Evolutionary conservation across 805 yeast species (phyloP).

Genomic region (Ogataea methanolica): DNA sequence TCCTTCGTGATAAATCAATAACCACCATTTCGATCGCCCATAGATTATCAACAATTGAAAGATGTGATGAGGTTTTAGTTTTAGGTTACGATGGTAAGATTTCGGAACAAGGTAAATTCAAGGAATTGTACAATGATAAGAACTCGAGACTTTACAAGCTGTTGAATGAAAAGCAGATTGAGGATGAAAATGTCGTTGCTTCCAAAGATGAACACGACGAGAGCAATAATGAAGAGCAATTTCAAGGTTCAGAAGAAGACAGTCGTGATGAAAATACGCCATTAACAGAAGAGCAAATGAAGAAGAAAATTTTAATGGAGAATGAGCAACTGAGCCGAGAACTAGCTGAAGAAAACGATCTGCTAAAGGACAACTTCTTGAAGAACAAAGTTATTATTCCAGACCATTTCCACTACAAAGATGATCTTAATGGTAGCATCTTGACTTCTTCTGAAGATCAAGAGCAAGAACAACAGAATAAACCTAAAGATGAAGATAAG

Average conservation of each 20-base stretch:
- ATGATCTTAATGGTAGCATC: conserved; percentile 5
- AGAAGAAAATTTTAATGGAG: conserved; percentile 3
- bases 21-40: conserved; percentile 89
- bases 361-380: conserved; percentile 15
- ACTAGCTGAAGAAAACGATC: conserved; percentile 12
- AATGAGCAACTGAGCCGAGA: conserved; percentile 8
- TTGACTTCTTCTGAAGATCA: not conserved
- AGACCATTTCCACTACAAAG: conserved; percentile 19
- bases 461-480: conserved; percentile 1
- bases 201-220: conserved; percentile 8
- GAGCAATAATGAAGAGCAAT: conserved; percentile 2
- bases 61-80: conserved; percentile 79
- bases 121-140: conserved; percentile 45
- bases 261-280: conserved; percentile 1
- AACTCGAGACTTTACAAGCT: conserved; percentile 29
- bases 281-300: conserved; percentile 1
- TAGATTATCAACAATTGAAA: conserved; percentile 79
- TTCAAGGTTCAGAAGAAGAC: not conserved
- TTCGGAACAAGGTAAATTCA: conserved; percentile 69
- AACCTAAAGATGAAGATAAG: too few species aligned
- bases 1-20: conserved; percentile 57
- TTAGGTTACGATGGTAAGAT: conserved; percentile 72
- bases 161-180: conserved; percentile 24
- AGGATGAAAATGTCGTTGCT: conserved; percentile 10
- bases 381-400: conserved; percentile 19